Evolutionary conservation across 2,329 filamentous ascomycete genomes (phyloP).

Genomic region (Stemphylium beticola): DNA sequence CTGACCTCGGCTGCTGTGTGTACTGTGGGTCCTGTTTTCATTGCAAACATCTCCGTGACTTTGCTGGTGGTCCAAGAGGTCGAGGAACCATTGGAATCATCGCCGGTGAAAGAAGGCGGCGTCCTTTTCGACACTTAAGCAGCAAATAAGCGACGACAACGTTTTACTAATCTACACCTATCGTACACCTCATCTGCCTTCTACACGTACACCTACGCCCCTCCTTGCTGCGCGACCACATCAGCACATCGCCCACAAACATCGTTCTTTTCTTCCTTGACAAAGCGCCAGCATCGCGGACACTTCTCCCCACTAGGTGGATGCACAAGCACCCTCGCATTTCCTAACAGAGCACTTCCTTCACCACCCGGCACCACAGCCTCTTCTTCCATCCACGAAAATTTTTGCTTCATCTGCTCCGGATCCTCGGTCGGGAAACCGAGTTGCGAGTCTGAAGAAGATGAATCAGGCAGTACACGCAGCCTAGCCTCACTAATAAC

Average conservation of each 20-base stretch:
- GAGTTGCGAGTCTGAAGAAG: neutral
- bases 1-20: no score
- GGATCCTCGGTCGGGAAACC: slow-evolving; percentile 1
- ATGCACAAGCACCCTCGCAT: slow-evolving; percentile 39
- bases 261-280: slow-evolving; percentile 67
- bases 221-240: slow-evolving; percentile 55
- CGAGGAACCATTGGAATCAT: no score
- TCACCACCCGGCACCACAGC: slow-evolving; percentile 36
- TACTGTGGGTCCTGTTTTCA: no score
- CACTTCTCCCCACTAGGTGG: slow-evolving; percentile 72
- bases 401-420: slow-evolving; percentile 11
- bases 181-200: no score
- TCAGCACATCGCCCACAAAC: slow-evolving; percentile 78
- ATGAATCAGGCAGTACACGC: neutral
- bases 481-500: slow-evolving; percentile 50
- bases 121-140: no score
- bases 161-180: no score
- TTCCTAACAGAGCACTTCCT: slow-evolving; percentile 9
- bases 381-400: slow-evolving; percentile 24
- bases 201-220: neutral
- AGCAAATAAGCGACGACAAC: no score
- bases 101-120: no score
- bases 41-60: no score
- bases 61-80: no score
- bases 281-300: slow-evolving; percentile 85